Base-by-base conservation (phyloP, 805 yeast species). In the Candida boleticola region DNA sequence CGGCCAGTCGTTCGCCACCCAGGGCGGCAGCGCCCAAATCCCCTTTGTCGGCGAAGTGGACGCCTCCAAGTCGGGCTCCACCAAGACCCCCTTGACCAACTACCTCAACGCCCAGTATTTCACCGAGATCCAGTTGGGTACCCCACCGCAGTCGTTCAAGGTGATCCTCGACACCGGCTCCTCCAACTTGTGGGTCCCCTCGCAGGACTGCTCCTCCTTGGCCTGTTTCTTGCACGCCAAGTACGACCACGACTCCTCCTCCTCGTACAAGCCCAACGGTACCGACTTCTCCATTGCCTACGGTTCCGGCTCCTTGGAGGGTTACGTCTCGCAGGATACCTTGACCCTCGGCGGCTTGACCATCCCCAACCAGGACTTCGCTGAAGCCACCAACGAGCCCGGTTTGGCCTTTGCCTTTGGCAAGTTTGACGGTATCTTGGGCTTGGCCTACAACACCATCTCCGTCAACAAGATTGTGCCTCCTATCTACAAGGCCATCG, bases 401-500 rank as follows among this genome's bases (percentile, higher is more conserved):
- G 99, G 99, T 43, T 78, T 93, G 53, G 93, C 97, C 0, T 93
- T 93, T 71, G 98, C 99, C 40, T 93, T 93, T 68, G 99, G 97
- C 66, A 92, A 93, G 71, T 93, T 93, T 63, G 99, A 93, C 64
- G 99, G 99, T 71, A 90, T 93, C 53, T 74, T 93, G 49, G 99
- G 99, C 52, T 79, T 93, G 53, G 99, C 88, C 50, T 93, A 92
- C 69, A 88, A 88, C 68, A 75, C 96, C 41, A 89, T 93, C 53
- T 79, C 97, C 13, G 97, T 88, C 42, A 75, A 90, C 74, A 78
- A 80, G 59, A 80, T 90, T 56, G 96, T 88, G 23, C 98, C 99
- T 43, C 99, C 99, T 34, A 67, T 93, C 48, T 89, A 89, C 76
- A 87, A 86, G 54, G 98, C 99, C 45, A 76, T 90, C 46, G 67